These are phyloP conservation scores for Blastomyces parvus DNA, from an alignment of 2,329 filamentous ascomycete species.

Conservation along the genomic window DNA sequence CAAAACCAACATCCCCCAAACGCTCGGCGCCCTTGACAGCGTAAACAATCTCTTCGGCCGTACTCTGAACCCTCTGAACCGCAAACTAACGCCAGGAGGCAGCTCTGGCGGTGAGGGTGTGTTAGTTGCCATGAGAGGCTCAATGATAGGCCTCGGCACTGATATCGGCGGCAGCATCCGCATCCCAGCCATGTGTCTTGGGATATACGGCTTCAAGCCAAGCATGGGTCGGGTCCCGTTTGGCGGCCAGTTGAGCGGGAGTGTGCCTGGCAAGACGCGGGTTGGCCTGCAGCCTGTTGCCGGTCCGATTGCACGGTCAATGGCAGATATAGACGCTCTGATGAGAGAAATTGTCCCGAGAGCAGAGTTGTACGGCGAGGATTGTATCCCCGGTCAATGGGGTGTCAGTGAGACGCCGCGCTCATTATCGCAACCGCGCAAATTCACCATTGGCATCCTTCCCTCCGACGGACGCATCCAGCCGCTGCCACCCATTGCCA, in stretches of 20 bases:
- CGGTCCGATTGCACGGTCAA: constrained; percentile 33
- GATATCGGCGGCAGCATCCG: constrained; percentile 46
- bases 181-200: constrained; percentile 43
- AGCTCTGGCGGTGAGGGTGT: constrained; percentile 57
- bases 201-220: constrained; percentile 45
- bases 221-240: constrained; percentile 41
- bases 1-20: constrained; percentile 61
- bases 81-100: constrained; percentile 52
- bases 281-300: constrained; percentile 42
- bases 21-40: constrained; percentile 46
- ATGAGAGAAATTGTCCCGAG: constrained; percentile 44
- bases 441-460: constrained; percentile 35
- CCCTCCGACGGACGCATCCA: constrained; percentile 33
- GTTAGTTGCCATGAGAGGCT: constrained; percentile 49
- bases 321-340: constrained; percentile 38
- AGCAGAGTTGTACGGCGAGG: constrained; percentile 45
- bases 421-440: constrained; percentile 15
- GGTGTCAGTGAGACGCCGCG: constrained; percentile 19
- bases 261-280: constrained; percentile 40
- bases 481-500: constrained; percentile 33
- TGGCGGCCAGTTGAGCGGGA: constrained; percentile 43
- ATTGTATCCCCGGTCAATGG: constrained; percentile 38
- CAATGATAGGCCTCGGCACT: constrained; percentile 52
- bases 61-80: constrained; percentile 55
- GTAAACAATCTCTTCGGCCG: constrained; percentile 54